Evolutionary conservation across 176 grass and related monocot genomes (phyloP).

Genomic region (Sorghum bicolor): Sorghum_bicolor_NCBIv3 NC_012873.2:9315501-9316000

Average conservation of each 20-base stretch:
- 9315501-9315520: not conserved
- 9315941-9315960: conserved; percentile 40
- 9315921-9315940: conserved; percentile 20
- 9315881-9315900: not conserved
- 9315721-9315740: not conserved
- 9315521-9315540: not conserved
- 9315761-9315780: not conserved
- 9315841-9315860: conserved; percentile 7
- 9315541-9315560: not conserved
- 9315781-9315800: not conserved
- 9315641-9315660: not conserved
- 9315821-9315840: not conserved
- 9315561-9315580: conserved; percentile 4
- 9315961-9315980: conserved; percentile 36
- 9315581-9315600: not conserved
- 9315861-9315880: conserved; percentile 9
- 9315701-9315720: too few relatives aligned
- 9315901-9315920: not conserved
- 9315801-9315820: not conserved
- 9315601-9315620: not conserved
- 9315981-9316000: not conserved
- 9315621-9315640: not conserved
- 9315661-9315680: not conserved
- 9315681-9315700: too few relatives aligned
- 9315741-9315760: not conserved